These are phyloP conservation scores for Phytophthora uliginosa DNA, from an alignment of 352 stramenopile species.

Conservation along the genomic window DNA sequence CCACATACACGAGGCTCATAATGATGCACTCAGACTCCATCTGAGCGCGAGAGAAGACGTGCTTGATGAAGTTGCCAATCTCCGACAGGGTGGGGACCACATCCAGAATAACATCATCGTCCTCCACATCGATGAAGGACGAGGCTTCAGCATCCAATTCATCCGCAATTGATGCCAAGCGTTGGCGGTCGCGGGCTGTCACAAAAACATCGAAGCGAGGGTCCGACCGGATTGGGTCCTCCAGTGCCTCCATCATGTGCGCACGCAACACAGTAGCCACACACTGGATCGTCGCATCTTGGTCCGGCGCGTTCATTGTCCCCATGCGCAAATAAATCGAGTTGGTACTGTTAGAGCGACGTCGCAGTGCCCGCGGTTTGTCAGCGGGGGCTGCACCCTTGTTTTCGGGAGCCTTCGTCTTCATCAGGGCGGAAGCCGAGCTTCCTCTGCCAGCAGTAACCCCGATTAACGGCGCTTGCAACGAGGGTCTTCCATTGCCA, in stretches of 20 bases:
- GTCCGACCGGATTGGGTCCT: conserved; percentile 57
- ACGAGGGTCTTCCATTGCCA: conserved; percentile 30
- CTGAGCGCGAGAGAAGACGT: conserved; percentile 93
- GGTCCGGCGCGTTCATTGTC: conserved; percentile 97
- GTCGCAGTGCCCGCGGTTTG: conserved; percentile 63
- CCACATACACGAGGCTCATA: conserved; percentile 98
- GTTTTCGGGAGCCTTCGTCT: conserved; percentile 7
- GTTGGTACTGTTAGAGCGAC: conserved; percentile 96
- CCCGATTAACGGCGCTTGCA: conserved; percentile 31
- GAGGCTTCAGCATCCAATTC: conserved; percentile 39
- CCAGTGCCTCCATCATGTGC: conserved; percentile 94
- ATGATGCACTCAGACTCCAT: conserved; percentile 98
- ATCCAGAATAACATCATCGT: conserved; percentile 42
- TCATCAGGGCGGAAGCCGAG: conserved; percentile 31
- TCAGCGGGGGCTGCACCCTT: conserved; percentile 30
- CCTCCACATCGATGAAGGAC: conserved; percentile 35
- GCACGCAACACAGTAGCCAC: conserved; percentile 96
- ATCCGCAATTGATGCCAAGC: conserved; percentile 37
- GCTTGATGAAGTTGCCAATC: conserved; percentile 94
- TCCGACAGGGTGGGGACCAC: conserved; percentile 89
- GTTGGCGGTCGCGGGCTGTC: conserved; percentile 54
- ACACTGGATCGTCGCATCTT: conserved; percentile 97
- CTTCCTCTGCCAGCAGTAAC: conserved; percentile 28
- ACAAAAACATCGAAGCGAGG: conserved; percentile 82
- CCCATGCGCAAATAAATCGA: conserved; percentile 94